A percentile compares a stretch with the other conserved stretches of the same genome.
Conservation (phyloP, 2,329 filamentous ascomycete genomes). For the Pseudopithomyces chartarum region DNA sequence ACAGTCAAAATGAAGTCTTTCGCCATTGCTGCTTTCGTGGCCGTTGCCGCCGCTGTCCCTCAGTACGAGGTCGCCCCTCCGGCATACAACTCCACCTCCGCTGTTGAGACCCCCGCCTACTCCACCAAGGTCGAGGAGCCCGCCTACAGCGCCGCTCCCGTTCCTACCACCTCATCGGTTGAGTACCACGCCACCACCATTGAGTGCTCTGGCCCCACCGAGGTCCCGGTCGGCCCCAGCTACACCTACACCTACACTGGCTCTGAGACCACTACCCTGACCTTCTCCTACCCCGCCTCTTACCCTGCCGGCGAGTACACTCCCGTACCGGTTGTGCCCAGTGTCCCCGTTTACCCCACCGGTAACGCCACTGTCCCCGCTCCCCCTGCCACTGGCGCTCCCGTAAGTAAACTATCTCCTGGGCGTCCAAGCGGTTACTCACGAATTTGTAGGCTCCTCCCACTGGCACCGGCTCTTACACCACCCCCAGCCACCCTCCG, state of each 20-base stretch:
- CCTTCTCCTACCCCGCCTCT: conserved; percentile 30
- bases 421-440: not conserved
- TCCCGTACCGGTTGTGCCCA: not conserved
- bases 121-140: conserved; percentile 31
- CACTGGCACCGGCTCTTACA: conserved; percentile 23
- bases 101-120: conserved; percentile 24
- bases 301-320: conserved; percentile 5
- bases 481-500: conserved; percentile 35
- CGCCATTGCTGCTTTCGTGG: conserved; percentile 39
- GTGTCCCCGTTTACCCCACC: conserved; percentile 21
- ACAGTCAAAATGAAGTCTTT: conserved; percentile 48
- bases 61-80: conserved; percentile 10
- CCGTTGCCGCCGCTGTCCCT: conserved; percentile 24
- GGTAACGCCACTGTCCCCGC: conserved; percentile 28
- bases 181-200: conserved; percentile 10
- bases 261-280: conserved; percentile 36
- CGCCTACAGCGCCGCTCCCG: conserved; percentile 16
- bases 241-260: conserved; percentile 45
- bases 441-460: not conserved
- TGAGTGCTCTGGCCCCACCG: conserved; percentile 31
- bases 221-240: conserved; percentile 28
- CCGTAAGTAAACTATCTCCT: not conserved
- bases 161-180: conserved; percentile 18
- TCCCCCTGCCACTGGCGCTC: conserved; percentile 22
- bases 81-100: conserved; percentile 26